A percentile compares a stretch with the other conserved stretches of the same genome.
phyloP scores from a whole-genome alignment of 441 rosid species.

The Mallotus japonicus region DNA sequence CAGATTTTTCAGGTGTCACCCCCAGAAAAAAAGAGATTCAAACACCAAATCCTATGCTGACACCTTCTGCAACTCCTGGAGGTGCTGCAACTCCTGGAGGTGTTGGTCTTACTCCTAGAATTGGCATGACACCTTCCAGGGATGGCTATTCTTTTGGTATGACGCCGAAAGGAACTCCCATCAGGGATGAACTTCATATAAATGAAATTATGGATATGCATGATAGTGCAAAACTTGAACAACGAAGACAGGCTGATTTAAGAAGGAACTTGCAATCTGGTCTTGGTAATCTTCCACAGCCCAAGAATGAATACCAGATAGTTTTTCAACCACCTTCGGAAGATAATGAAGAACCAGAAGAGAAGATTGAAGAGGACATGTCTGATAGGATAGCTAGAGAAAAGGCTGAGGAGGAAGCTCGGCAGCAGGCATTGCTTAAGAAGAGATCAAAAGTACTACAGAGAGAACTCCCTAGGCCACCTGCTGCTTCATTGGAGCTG shows the following conservation, averaged over 20 bases:
- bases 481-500: constrained; percentile 80
- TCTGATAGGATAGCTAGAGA: constrained; percentile 87
- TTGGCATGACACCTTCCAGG: constrained; percentile 87
- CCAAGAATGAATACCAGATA: constrained; percentile 91
- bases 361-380: constrained; percentile 99
- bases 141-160: constrained; percentile 73
- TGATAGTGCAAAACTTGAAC: constrained; percentile 75
- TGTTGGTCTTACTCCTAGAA: constrained; percentile 75
- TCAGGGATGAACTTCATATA: constrained; percentile 93
- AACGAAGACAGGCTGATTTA: constrained; percentile 71
- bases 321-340: constrained; percentile 78
- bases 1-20: constrained; percentile 98
- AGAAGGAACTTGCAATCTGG: constrained; percentile 78
- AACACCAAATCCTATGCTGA: constrained; percentile 90
- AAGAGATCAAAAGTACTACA: constrained; percentile 98
- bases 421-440: constrained; percentile 77
- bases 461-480: constrained; percentile 96
- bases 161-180: constrained; percentile 95
- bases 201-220: constrained; percentile 87
- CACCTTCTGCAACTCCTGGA: constrained; percentile 92
- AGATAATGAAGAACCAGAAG: constrained; percentile 81
- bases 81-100: constrained; percentile 79
- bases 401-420: constrained; percentile 93
- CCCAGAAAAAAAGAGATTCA: constrained; percentile 82
- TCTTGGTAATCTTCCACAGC: constrained; percentile 77